Evolutionary conservation across 202 grass and related monocot genomes (phyloP).

Genomic region (Sporobolus alterniflorus): DNA sequence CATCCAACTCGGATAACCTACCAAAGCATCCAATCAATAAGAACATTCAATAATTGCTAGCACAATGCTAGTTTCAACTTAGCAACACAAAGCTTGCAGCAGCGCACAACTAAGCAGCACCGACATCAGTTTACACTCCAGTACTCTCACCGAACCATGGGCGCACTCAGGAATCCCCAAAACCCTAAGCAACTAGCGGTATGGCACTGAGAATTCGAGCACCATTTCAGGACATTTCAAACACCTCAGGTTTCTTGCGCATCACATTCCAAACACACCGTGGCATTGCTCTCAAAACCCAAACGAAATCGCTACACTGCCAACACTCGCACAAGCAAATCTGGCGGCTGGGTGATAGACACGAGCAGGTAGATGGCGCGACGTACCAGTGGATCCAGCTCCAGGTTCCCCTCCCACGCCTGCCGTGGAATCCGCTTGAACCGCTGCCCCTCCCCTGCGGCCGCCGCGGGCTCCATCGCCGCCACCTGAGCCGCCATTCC

Average conservation of each 20-base stretch:
- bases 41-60: neutral
- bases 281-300: neutral
- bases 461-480: conserved; percentile 49
- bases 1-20: neutral
- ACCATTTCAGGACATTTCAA: conserved; percentile 27
- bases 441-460: conserved; percentile 62
- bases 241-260: neutral
- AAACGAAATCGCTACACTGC: neutral
- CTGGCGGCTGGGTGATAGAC: neutral
- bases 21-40: neutral
- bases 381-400: conserved; percentile 84
- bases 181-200: conserved; percentile 33
- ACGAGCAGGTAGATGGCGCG: conserved; percentile 11
- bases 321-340: conserved; percentile 25
- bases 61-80: conserved; percentile 24
- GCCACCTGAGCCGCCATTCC: conserved; percentile 38
- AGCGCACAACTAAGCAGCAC: neutral
- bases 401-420: conserved; percentile 56
- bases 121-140: neutral
- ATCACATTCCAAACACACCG: conserved; percentile 12
- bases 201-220: conserved; percentile 26
- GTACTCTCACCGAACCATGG: neutral
- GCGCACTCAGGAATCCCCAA: conserved; percentile 15
- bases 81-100: neutral
- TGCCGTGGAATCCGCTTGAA: conserved; percentile 80